Conservation (phyloP, 352 stramenopile species). For the Phytophthora quininea region DNA sequence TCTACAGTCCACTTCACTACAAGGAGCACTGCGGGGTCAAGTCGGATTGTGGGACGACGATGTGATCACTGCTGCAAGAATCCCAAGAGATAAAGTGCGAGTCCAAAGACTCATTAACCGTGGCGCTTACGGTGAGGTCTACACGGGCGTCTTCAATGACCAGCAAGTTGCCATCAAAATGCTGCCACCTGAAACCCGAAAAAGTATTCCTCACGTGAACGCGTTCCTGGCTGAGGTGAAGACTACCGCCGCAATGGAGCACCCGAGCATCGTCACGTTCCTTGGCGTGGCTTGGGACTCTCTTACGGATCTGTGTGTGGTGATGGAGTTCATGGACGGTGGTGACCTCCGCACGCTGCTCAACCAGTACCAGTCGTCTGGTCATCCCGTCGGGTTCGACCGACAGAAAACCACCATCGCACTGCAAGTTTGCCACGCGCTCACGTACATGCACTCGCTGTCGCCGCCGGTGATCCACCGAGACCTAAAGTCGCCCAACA, state of each 20-base stretch:
- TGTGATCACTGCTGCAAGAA: conserved; percentile 4
- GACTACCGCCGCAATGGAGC: not conserved
- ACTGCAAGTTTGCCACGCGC: not conserved
- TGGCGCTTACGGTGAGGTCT: not conserved
- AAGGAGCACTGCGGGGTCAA: not conserved
- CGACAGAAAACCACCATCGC: not conserved
- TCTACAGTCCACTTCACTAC: not conserved
- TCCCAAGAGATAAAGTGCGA: not conserved
- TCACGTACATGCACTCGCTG: conserved; percentile 3
- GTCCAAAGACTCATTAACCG: not conserved
- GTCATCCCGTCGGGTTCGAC: not conserved
- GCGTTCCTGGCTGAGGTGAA: not conserved
- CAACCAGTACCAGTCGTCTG: not conserved
- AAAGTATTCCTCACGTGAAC: conserved; percentile 2
- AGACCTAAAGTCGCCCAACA: conserved; percentile 2
- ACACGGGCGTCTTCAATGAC: not conserved
- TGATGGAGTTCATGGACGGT: conserved; percentile 3
- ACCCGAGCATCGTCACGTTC: conserved; percentile 1
- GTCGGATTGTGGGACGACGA: conserved; percentile 6
- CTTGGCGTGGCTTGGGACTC: not conserved
- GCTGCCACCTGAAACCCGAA: not conserved
- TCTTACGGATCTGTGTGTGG: not conserved
- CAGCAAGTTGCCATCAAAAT: not conserved
- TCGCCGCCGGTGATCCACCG: not conserved
- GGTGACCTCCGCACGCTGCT: not conserved